Base-by-base conservation (phyloP, 1,139 yeast genomes). In the Scheffersomyces lignicola region DNA sequence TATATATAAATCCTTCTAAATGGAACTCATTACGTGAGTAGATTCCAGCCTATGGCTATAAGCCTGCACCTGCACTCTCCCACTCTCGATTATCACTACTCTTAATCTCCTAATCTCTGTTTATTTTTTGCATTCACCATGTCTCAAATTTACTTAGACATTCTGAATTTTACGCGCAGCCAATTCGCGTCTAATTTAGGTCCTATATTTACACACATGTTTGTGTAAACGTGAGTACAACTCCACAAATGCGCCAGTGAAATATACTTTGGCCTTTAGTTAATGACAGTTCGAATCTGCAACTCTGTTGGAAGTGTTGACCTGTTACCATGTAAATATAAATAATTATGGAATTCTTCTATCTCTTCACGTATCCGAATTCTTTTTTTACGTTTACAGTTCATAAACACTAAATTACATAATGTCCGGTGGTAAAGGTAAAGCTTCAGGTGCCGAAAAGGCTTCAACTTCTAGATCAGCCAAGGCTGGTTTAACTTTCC, bases 351-450 rank as follows among this genome's bases (percentile, higher is more conserved):
- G n/a, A n/a, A n/a, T n/a, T n/a, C n/a, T n/a, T n/a, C n/a, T n/a
- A n/a, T n/a, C n/a, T n/a, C n/a, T n/a, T n/a, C n/a, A n/a, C n/a
- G n/a, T n/a, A n/a, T n/a, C n/a, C n/a, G n/a, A n/a, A n/a, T n/a
- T n/a, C n/a, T n/a, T n/a, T n/a, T n/a, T n/a, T n/a, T n/a, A n/a
- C n/a, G n/a, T n/a, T n/a, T n/a, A n/a, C n/a, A n/a, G n/a, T n/a
- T 24, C 14, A 18, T 33, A 33, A 27, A 20, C 23, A 33, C n/a
- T 21, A 8, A 21, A 7, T 14, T 18, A 18, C 15, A 17, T 10
- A 78, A 89, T 88, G 96, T 86, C 97, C 66, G 96, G 96, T 69
- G 97, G 97, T 70, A 90, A 90, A 83, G 97, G 97, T 70, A 89
- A 89, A 76, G 95, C 96, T 64, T 94, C 95, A 59, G 74, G 95